Percentiles rank a stretch among this genome's conserved stretches.
These are phyloP conservation scores for Paraconiothyrium brasiliense DNA, from an alignment of 2,329 filamentous ascomycete species.

Conservation along the genomic window DNA sequence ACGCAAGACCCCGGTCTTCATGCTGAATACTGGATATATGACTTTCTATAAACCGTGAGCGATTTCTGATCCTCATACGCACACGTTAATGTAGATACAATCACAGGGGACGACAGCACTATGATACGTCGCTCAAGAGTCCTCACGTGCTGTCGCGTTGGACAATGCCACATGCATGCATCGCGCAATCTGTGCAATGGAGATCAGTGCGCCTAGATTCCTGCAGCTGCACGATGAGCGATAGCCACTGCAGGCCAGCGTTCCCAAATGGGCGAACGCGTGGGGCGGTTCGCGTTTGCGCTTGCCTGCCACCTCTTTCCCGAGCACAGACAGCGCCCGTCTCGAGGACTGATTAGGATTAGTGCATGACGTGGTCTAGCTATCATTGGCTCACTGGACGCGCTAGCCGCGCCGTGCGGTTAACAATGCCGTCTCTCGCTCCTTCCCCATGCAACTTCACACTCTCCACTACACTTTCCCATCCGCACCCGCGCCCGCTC, in stretches of 20 bases:
- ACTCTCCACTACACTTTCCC: neutral
- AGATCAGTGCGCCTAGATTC: neutral
- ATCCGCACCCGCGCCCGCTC: neutral
- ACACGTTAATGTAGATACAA: no score
- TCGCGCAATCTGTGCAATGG: neutral
- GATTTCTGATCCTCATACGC: no score
- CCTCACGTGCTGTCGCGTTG: no score
- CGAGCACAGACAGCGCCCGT: neutral
- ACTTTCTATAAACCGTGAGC: no score
- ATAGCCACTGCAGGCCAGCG: neutral
- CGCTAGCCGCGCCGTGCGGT: neutral
- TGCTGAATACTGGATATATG: no score
- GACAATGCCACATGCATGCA: no score
- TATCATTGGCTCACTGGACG: neutral
- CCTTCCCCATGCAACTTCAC: constrained; percentile 7
- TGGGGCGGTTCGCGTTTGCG: neutral
- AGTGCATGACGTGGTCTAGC: neutral
- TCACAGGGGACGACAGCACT: no score
- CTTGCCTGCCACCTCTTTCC: neutral
- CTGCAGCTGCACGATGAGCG: neutral
- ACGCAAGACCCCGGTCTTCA: no score
- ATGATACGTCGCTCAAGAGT: no score
- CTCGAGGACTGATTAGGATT: neutral
- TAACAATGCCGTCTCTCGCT: neutral
- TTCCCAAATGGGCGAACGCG: neutral